Conservation (phyloP, 148 eudicot genomes). For the Rhododendron henanense region DNA sequence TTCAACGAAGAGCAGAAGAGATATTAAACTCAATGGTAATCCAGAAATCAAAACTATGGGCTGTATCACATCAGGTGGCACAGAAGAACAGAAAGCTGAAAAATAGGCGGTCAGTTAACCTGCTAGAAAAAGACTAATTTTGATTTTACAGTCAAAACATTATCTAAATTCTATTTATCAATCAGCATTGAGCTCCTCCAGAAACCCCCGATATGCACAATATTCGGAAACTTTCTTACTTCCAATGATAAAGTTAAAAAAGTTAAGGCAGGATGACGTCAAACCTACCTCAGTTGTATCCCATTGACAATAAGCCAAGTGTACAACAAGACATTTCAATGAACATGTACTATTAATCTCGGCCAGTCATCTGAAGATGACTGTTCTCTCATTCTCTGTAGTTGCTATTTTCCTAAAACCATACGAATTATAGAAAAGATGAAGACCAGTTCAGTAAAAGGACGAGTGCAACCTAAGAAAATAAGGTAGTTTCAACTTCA, state of each 20-base stretch:
- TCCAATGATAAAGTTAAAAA: not conserved
- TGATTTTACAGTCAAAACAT: not conserved
- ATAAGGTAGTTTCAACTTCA: not conserved
- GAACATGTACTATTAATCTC: not conserved
- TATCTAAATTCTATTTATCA: not conserved
- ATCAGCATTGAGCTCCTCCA: not conserved
- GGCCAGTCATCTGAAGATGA: not conserved
- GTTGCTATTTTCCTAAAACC: not conserved
- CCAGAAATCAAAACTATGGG: not conserved
- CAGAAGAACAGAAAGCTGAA: not conserved
- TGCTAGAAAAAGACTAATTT: not conserved
- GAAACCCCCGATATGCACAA: not conserved
- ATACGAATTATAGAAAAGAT: not conserved
- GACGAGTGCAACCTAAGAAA: not conserved
- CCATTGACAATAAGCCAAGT: not conserved
- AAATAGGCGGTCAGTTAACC: not conserved
- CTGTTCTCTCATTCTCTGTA: not conserved
- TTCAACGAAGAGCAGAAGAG: slow-evolving; percentile 12
- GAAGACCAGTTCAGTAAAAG: not conserved
- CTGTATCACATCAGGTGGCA: not conserved
- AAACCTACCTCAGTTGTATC: not conserved
- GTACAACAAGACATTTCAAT: not conserved
- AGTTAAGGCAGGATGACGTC: not conserved
- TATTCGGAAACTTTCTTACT: not conserved
- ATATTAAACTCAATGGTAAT: not conserved